Evolutionary conservation across 768 basidiomycete genomes (phyloP).

Genomic region (Galerina sulciceps): DNA sequence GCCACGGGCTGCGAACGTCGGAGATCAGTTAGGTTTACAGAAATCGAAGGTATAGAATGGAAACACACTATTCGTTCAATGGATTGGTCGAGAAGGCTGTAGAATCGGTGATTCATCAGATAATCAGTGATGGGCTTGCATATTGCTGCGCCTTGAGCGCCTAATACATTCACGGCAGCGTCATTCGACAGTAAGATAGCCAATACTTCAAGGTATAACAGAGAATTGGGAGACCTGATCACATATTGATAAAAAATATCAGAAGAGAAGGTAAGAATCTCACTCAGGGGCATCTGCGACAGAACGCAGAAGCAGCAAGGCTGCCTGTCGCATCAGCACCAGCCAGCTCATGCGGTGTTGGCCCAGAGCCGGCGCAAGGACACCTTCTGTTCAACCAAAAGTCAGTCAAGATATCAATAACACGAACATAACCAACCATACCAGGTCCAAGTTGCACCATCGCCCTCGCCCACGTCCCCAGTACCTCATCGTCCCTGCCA

Average conservation of each 20-base stretch:
- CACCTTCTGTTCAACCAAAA: slow-evolving; percentile 27
- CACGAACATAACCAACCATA: slow-evolving; percentile 23
- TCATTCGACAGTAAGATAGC: slow-evolving; percentile 45
- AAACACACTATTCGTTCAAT: slow-evolving; percentile 56
- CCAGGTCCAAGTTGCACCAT: slow-evolving; percentile 36
- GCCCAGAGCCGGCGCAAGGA: slow-evolving; percentile 44
- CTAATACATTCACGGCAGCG: slow-evolving; percentile 27
- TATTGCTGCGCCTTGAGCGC: slow-evolving; percentile 32
- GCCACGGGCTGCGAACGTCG: slow-evolving; percentile 50
- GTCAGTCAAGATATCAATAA: not conserved
- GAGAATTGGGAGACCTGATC: slow-evolving; percentile 51
- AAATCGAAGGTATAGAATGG: not conserved
- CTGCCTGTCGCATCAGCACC: slow-evolving; percentile 56
- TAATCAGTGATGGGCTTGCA: slow-evolving; percentile 44
- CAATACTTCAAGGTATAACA: slow-evolving; percentile 55
- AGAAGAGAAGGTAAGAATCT: slow-evolving; percentile 23
- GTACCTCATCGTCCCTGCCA: slow-evolving; percentile 50
- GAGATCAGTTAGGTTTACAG: not conserved
- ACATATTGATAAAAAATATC: not conserved
- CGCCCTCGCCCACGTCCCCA: slow-evolving; percentile 50
- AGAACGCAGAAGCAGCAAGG: slow-evolving; percentile 54
- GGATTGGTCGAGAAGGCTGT: slow-evolving; percentile 42
- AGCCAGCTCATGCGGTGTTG: slow-evolving; percentile 55
- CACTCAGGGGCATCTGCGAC: slow-evolving; percentile 55
- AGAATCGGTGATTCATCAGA: slow-evolving; percentile 51